Conservation (phyloP, 495 filamentous ascomycete genomes). For the Aspergillus kassunensis region DNA sequence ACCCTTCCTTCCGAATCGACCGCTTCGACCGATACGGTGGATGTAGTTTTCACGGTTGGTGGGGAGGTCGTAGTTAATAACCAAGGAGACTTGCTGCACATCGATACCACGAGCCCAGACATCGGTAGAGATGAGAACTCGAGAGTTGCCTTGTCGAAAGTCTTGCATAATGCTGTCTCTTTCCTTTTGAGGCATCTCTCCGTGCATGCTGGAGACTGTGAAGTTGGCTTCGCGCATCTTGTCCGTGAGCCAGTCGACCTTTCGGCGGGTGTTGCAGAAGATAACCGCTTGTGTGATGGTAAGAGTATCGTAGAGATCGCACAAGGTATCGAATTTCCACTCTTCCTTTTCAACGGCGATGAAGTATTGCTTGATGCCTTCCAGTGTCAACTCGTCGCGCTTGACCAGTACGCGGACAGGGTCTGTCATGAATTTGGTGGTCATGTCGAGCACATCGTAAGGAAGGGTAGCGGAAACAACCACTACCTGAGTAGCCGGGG, state of each 20-base stretch:
- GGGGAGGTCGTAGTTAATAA: conserved; percentile 99
- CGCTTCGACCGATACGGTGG: conserved; percentile 93
- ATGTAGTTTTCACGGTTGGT: conserved; percentile 99
- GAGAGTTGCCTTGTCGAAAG: conserved; percentile 91
- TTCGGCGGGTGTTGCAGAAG: conserved; percentile 99
- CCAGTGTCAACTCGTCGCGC: conserved; percentile 96
- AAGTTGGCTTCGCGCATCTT: conserved; percentile 98
- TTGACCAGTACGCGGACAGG: conserved; percentile 99
- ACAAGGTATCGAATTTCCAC: conserved; percentile 99
- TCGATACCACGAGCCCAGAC: conserved; percentile 98
- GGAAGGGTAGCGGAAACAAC: conserved; percentile 96
- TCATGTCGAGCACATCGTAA: conserved; percentile 98
- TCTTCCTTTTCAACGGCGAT: conserved; percentile 99
- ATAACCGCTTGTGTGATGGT: conserved; percentile 99
- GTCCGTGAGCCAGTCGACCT: conserved; percentile 99
- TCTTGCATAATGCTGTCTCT: conserved; percentile 99
- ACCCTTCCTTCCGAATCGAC: conserved; percentile 96
- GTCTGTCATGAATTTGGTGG: conserved; percentile 99
- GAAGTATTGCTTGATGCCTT: conserved; percentile 98
- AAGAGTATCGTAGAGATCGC: conserved; percentile 97
- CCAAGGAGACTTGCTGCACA: conserved; percentile 97
- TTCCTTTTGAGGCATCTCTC: conserved; percentile 97
- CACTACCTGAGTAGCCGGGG: conserved; percentile 94
- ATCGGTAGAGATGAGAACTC: conserved; percentile 97
- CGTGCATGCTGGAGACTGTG: conserved; percentile 97